A percentile compares a stretch with the other conserved stretches of the same genome.
Evolutionary conservation across 2,329 filamentous ascomycete genomes (phyloP).

Genomic region (Sclerotinia sclerotiorum): DNA sequence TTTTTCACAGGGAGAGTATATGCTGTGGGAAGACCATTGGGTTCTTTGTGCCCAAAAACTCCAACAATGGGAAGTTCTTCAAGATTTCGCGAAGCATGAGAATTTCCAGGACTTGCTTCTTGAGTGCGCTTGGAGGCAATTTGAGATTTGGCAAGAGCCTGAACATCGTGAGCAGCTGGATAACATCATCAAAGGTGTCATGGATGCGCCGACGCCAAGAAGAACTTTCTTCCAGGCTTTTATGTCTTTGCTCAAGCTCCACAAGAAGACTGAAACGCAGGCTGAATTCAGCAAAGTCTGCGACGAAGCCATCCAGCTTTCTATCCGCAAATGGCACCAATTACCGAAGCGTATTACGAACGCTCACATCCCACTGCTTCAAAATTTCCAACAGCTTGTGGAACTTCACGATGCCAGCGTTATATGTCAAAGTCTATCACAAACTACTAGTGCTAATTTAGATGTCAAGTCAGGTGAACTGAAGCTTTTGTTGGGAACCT

Average conservation of each 20-base stretch:
- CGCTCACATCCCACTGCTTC: constrained; percentile 88
- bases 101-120: constrained; percentile 95
- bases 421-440: constrained; percentile 86
- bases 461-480: constrained; percentile 95
- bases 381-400: constrained; percentile 97
- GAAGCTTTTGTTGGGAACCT: constrained; percentile 88
- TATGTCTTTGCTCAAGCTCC: constrained; percentile 91
- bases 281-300: constrained; percentile 86
- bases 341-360: constrained; percentile 91
- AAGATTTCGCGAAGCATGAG: constrained; percentile 97
- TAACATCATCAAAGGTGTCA: constrained; percentile 91
- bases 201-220: constrained; percentile 92
- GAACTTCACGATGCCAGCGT: constrained; percentile 97
- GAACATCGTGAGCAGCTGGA: constrained; percentile 89
- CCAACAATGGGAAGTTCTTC: constrained; percentile 97
- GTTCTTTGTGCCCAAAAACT: constrained; percentile 95
- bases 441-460: constrained; percentile 80
- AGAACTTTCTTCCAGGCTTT: constrained; percentile 98
- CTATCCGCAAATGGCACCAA: constrained; percentile 98
- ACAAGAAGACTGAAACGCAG: constrained; percentile 78
- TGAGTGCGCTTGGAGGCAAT: constrained; percentile 92
- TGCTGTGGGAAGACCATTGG: constrained; percentile 99
- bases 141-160: constrained; percentile 88
- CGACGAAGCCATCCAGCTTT: constrained; percentile 95
- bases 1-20: constrained; percentile 95